Conservation (phyloP, 306 rosid species). For the Rosa chinensis region DNA sequence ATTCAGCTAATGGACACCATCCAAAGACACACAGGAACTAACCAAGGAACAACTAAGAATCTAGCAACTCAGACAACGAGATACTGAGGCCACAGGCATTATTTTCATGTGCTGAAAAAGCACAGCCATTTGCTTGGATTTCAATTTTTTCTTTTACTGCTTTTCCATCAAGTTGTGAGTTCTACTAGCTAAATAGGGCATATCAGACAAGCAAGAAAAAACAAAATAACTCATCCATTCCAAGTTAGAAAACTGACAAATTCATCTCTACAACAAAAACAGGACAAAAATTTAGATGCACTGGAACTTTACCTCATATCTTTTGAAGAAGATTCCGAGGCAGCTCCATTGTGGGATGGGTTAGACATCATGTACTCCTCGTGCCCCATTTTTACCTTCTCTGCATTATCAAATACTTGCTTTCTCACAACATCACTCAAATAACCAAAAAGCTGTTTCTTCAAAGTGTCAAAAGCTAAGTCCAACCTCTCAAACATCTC, state of each 20-base stretch:
- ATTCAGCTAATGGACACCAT: background rate
- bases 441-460: background rate
- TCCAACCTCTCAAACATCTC: conserved; percentile 10
- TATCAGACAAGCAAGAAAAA: background rate
- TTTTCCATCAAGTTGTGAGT: background rate
- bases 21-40: background rate
- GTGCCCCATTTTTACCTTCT: background rate
- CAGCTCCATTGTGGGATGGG: background rate
- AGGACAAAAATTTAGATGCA: background rate
- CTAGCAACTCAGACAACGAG: background rate
- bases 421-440: conserved; percentile 6
- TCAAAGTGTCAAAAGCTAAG: background rate
- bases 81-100: background rate
- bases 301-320: background rate
- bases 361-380: background rate
- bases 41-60: background rate
- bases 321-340: background rate
- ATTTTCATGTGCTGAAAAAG: background rate
- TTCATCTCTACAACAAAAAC: background rate
- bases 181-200: background rate
- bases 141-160: background rate
- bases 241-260: background rate
- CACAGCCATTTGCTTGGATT: background rate
- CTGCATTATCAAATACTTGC: background rate
- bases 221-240: background rate